These are phyloP conservation scores for Zygotorulaspora mrakii DNA, from an alignment of 1,139 yeast species.

Conservation along the genomic window DNA sequence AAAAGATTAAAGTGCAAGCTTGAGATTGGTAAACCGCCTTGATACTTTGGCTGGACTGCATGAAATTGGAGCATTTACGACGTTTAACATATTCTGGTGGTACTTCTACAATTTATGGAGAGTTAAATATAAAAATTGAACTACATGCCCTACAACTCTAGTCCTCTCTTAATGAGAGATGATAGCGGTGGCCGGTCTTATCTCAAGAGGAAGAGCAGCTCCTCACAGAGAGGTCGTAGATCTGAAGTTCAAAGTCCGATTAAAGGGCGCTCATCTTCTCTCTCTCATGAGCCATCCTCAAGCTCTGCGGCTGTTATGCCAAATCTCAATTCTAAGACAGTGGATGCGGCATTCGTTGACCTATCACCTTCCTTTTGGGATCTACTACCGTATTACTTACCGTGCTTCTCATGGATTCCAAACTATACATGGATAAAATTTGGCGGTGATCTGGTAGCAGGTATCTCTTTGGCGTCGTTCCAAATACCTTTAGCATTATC, in stretches of 20 bases:
- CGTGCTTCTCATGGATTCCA: slow-evolving; percentile 76
- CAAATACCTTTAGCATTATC: slow-evolving; percentile 88
- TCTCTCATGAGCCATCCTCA: not conserved
- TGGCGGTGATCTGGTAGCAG: slow-evolving; percentile 77
- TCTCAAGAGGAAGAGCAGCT: slow-evolving; percentile 6
- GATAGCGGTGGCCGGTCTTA: slow-evolving; percentile 4
- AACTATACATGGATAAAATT: slow-evolving; percentile 52
- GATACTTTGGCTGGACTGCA: too few species aligned
- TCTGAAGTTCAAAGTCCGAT: slow-evolving; percentile 2
- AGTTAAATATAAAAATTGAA: too few species aligned
- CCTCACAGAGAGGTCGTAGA: slow-evolving; percentile 2
- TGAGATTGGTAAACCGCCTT: too few species aligned
- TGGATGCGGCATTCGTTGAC: slow-evolving; percentile 8
- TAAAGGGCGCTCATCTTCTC: not conserved
- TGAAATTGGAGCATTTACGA: too few species aligned
- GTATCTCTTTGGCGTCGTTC: slow-evolving; percentile 83
- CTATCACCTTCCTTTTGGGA: slow-evolving; percentile 20
- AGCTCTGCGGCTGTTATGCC: slow-evolving; percentile 6
- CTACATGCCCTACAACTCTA: slow-evolving; percentile 1
- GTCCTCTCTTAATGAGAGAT: slow-evolving; percentile 7
- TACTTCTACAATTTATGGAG: too few species aligned
- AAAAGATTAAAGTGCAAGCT: too few species aligned
- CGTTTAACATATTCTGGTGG: too few species aligned
- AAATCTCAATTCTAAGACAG: slow-evolving; percentile 10
- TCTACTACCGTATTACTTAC: slow-evolving; percentile 66